Evolutionary conservation across 306 rosid genomes (phyloP), one percentile per base, ranked within the genome.

Genomic region (Corylus heterophylla): DNA sequence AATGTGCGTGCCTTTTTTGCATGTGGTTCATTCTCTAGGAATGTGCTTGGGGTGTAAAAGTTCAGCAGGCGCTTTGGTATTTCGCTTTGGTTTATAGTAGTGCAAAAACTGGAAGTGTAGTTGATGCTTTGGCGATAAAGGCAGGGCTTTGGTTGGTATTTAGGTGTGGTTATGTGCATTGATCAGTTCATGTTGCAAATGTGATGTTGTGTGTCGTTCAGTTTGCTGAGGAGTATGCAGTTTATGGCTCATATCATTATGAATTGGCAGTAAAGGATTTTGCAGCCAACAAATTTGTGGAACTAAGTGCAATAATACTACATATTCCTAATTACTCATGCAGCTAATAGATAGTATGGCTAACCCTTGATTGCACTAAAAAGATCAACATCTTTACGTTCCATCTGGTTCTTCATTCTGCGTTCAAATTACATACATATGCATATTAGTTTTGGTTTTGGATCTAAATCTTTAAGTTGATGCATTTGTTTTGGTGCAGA

Each of bases 401-500:
- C 7, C 35, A 3, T 22, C 12, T 22, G 35, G 64, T 22, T 58
- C 12, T 10, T 58, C n/a, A 18, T 25, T 52, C 56, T 59, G 4
- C 13, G 2, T 58, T 59, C 17, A 25, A 59, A 22, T 25, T 25
- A 12, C 37, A 9, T 59, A 3, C 13, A 12, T 49, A 12, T 59
- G 1, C 35, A 22, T 59, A 11, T 59, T 52, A 25, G 35, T 59
- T 25, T 22, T 59, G 17, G 37, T 22, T 59, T 59, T 59, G 39
- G 17, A 22, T 25, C 44, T 73, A 27, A n/a, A n/a, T 13, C 29
- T 58, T 58, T 58, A 58, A 20, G 37, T 1, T 31, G 76, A 14
- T 51, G 50, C 29, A 25, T 78, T 51, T 25, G 54, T 50, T 48
- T 51, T 74, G 54, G 20, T 74, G 76, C 93, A 93, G 98, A 91